Evolutionary conservation across 2,329 filamentous ascomycete species (phyloP), one percentile per base, ranked within the genome.

Genomic region (Claviceps sp.): DNA sequence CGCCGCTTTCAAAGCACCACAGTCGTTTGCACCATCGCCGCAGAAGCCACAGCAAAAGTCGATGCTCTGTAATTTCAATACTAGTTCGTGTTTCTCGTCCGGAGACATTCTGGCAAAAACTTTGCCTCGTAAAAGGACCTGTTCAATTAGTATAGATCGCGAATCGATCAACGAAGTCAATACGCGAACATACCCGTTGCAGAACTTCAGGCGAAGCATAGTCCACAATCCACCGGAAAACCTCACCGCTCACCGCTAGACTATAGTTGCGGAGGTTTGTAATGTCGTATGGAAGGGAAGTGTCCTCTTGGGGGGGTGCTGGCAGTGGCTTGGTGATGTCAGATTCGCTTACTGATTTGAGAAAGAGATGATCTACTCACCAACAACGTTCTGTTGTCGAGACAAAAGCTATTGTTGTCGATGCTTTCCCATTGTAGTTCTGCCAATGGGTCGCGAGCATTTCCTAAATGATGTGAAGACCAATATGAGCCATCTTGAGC

Each of bases 21-120:
- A 98, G 66, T 98, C 93, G 63, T 98, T 98, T 26, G 93, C 93
- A 42, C 93, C 93, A 64, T 98, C 93, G 45, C 93, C 93, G 61
- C 93, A 98, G 69, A 98, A 98, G 29, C 93, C 93, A 58, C 83
- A 88, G 59, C 87, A 95, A 66, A 96, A 98, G 64, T 90, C 91
- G 57, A 98, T 88, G 60, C 86, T 91, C 65, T 98, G 94, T 3
- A 98, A 76, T 66, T 96, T 98, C 66, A 97, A 93, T 2, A 98
- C 89, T 2, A 98, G 74, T 66, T 98, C 94, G 63, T 96, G 90
- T 66, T 98, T 98, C 67, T 98, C 93, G 64, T 98, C 94, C 0
- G 93, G 94, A 1, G 91, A 97, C 93, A 98, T 98, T 59, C 93
- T 85, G 4, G 93, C 94, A 67, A 95, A 98, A 1, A 98, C 88